A percentile compares a stretch with the other conserved stretches of the same genome.
These are phyloP conservation scores for Endocalyx cinctus DNA, from an alignment of 2,329 filamentous ascomycete genomes.

Conservation along the genomic window DNA sequence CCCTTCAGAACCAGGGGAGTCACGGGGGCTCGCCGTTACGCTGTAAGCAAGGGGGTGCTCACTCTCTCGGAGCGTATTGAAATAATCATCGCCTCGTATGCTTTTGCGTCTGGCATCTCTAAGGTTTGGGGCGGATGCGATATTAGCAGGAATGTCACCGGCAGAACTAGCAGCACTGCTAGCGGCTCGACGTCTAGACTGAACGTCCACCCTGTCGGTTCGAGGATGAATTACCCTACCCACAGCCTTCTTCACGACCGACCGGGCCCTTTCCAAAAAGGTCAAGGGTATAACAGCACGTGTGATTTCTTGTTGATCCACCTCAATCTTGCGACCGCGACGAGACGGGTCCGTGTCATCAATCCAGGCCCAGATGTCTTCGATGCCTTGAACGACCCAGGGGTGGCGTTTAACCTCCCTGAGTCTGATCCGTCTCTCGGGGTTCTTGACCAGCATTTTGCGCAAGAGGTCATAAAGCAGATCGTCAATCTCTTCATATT, in stretches of 20 bases:
- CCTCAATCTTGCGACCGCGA: conserved; percentile 81
- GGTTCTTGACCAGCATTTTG: conserved; percentile 83
- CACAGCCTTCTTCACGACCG: conserved; percentile 65
- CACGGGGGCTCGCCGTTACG: conserved; percentile 64
- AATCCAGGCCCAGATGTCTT: conserved; percentile 76
- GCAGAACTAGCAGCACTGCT: conserved; percentile 63
- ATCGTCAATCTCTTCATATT: conserved; percentile 82
- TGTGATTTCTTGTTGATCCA: conserved; percentile 86
- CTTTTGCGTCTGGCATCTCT: conserved; percentile 50
- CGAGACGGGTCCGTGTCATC: conserved; percentile 85
- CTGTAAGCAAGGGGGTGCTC: conserved; percentile 76
- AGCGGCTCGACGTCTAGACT: conserved; percentile 49
- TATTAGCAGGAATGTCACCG: conserved; percentile 45
- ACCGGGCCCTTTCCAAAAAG: conserved; percentile 78
- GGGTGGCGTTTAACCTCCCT: conserved; percentile 90
- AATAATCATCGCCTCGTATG: conserved; percentile 52
- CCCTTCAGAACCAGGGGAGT: conserved; percentile 31
- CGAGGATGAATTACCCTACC: conserved; percentile 60
- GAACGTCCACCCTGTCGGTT: conserved; percentile 51
- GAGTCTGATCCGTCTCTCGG: conserved; percentile 79
- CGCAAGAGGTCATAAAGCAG: conserved; percentile 72
- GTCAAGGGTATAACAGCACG: conserved; percentile 85
- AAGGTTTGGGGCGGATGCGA: conserved; percentile 48
- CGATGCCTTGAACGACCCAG: conserved; percentile 79
- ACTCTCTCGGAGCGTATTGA: conserved; percentile 40